Conservation (phyloP, 805 yeast species). For the Lachancea nothofagi region DNA sequence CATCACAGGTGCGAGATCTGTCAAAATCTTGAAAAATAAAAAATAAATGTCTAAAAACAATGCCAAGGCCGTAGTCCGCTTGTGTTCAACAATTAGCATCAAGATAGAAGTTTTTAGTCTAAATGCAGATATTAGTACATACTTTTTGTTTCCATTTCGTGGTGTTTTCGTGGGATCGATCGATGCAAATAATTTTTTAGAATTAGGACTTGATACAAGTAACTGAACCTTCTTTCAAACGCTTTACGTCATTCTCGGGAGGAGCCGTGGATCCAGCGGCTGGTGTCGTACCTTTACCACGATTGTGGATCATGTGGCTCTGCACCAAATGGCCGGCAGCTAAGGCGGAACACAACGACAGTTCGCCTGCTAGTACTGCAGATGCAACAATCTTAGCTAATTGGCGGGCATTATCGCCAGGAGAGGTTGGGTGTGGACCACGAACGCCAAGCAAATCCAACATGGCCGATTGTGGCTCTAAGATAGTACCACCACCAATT, state of each 20-base stretch:
- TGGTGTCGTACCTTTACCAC: slow-evolving; percentile 44
- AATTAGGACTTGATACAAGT: slow-evolving; percentile 60
- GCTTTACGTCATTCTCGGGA: slow-evolving; percentile 33
- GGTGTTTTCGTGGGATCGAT: neutral
- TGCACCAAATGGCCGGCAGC: slow-evolving; percentile 98
- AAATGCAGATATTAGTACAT: slow-evolving; percentile 1
- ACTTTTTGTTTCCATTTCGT: neutral
- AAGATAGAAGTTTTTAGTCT: too few species aligned
- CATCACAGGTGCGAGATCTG: too few species aligned
- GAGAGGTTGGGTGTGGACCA: slow-evolving; percentile 90
- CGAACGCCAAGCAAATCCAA: slow-evolving; percentile 87
- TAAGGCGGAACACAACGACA: slow-evolving; percentile 89
- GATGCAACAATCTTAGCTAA: slow-evolving; percentile 90
- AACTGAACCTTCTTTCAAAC: slow-evolving; percentile 66
- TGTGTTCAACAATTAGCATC: too few species aligned
- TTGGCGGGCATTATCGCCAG: slow-evolving; percentile 93
- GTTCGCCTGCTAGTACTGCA: slow-evolving; percentile 92
- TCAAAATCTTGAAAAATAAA: too few species aligned
- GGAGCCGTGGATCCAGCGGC: slow-evolving; percentile 22
- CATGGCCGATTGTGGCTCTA: slow-evolving; percentile 97
- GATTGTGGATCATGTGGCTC: slow-evolving; percentile 94
- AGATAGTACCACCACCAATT: slow-evolving; percentile 97
- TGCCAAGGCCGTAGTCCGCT: too few species aligned
- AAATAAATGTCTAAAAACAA: too few species aligned
- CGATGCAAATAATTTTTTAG: neutral